Percentiles rank a stretch among this genome's conserved stretches.
Conservation (phyloP, 2,329 filamentous ascomycete genomes). For the Chalaropsis ovoidea region DNA sequence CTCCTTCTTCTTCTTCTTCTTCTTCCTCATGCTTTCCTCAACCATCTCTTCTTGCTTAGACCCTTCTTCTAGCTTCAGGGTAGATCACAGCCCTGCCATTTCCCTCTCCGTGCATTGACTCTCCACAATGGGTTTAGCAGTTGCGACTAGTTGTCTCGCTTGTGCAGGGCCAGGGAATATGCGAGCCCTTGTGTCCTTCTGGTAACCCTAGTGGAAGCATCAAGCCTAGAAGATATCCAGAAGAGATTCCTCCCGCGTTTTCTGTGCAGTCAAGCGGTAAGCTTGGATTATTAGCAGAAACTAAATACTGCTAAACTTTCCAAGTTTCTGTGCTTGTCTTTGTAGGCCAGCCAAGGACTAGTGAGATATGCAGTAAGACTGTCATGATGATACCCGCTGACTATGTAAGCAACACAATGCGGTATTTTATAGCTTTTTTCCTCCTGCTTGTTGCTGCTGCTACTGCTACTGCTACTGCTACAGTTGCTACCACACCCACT, state of each 20-base stretch:
- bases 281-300: too few species aligned
- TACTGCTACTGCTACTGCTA: neutral
- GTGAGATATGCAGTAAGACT: too few species aligned
- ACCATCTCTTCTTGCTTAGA: neutral
- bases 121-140: neutral
- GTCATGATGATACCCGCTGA: too few species aligned
- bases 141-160: neutral
- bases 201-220: neutral
- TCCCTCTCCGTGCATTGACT: conserved; percentile 11
- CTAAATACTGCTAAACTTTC: too few species aligned
- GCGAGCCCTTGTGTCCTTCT: neutral
- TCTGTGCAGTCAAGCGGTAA: too few species aligned
- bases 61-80: neutral
- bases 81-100: conserved; percentile 6
- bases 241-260: too few species aligned
- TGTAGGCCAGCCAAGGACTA: too few species aligned
- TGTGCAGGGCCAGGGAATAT: neutral
- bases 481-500: neutral
- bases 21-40: neutral
- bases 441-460: neutral
- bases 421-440: too few species aligned
- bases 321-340: too few species aligned
- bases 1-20: neutral
- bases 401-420: too few species aligned
- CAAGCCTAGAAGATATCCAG: neutral